Percentiles rank a stretch among this genome's conserved stretches.
Evolutionary conservation across 352 stramenopile genomes (phyloP).

Genomic region (Plasmopara halstedii): DNA sequence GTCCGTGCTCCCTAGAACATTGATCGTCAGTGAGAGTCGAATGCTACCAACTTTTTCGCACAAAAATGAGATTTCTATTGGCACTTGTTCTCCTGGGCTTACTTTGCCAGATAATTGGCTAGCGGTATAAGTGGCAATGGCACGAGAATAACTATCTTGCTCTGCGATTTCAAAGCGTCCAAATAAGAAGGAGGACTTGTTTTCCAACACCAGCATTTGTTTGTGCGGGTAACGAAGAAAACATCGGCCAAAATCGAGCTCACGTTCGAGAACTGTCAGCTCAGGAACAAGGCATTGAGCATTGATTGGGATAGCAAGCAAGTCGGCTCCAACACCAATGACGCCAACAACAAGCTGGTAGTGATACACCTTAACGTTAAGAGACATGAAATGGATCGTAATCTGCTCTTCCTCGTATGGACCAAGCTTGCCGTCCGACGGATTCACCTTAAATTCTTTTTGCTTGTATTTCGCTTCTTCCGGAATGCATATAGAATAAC

Average conservation of each 20-base stretch:
- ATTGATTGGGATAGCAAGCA: constrained; percentile 85
- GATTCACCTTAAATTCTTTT: constrained; percentile 86
- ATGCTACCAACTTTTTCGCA: constrained; percentile 89
- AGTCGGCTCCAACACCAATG: constrained; percentile 78
- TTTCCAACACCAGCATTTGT: constrained; percentile 79
- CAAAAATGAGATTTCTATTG: constrained; percentile 77
- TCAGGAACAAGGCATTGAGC: constrained; percentile 87
- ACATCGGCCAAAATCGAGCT: constrained; percentile 86
- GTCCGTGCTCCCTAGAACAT: constrained; percentile 79
- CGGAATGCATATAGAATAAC: constrained; percentile 84
- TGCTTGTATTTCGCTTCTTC: constrained; percentile 88
- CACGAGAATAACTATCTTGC: constrained; percentile 84
- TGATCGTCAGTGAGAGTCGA: constrained; percentile 82
- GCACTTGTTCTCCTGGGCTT: constrained; percentile 36
- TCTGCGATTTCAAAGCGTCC: constrained; percentile 86
- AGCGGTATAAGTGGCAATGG: constrained; percentile 74
- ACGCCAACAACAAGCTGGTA: constrained; percentile 90
- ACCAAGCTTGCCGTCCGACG: constrained; percentile 61
- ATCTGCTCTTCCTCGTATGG: constrained; percentile 80
- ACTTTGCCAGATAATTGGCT: constrained; percentile 62
- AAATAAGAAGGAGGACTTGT: constrained; percentile 69
- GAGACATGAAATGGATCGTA: constrained; percentile 78
- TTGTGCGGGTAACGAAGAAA: constrained; percentile 91
- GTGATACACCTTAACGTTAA: constrained; percentile 88
- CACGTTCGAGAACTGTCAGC: constrained; percentile 43